These are phyloP conservation scores for Xenoacremonium recifei DNA, from an alignment of 2,329 filamentous ascomycete species.

Conservation along the genomic window DNA sequence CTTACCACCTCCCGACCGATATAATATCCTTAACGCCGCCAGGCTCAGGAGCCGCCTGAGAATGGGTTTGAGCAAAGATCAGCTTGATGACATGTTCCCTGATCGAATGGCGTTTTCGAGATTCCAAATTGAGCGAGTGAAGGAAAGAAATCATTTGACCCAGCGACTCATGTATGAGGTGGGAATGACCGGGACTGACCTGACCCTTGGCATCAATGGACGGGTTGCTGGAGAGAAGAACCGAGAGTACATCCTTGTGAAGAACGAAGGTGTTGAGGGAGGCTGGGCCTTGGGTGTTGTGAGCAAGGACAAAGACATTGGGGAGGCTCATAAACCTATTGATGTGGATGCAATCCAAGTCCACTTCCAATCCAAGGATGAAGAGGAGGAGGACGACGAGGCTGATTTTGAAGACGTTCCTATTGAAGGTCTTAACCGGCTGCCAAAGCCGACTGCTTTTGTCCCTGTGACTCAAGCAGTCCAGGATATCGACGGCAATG, in stretches of 20 bases:
- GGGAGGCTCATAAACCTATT: constrained; percentile 82
- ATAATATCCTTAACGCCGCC: constrained; percentile 96
- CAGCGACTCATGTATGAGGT: constrained; percentile 93
- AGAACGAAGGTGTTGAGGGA: constrained; percentile 91
- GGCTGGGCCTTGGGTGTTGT: constrained; percentile 96
- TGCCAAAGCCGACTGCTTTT: constrained; percentile 59
- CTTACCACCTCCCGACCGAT: constrained; percentile 83
- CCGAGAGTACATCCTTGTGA: constrained; percentile 92
- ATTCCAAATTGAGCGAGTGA: constrained; percentile 94
- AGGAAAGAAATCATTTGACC: constrained; percentile 89
- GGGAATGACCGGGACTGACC: constrained; percentile 78
- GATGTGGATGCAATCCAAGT: constrained; percentile 74
- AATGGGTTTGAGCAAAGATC: constrained; percentile 96
- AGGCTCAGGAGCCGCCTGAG: constrained; percentile 81
- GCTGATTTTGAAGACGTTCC: constrained; percentile 91
- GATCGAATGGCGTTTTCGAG: constrained; percentile 95
- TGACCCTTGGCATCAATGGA: constrained; percentile 63
- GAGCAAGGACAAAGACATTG: constrained; percentile 76
- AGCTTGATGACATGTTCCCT: constrained; percentile 94
- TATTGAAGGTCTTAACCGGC: constrained; percentile 81
- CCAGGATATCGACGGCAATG: constrained; percentile 27
- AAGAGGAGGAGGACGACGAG: constrained; percentile 66
- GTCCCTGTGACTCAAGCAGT: constrained; percentile 23
- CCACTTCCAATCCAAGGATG: constrained; percentile 55
- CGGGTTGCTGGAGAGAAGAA: constrained; percentile 82